Base-by-base conservation (phyloP, 176 grass and related monocot species). In the Carex parvula region DNA sequence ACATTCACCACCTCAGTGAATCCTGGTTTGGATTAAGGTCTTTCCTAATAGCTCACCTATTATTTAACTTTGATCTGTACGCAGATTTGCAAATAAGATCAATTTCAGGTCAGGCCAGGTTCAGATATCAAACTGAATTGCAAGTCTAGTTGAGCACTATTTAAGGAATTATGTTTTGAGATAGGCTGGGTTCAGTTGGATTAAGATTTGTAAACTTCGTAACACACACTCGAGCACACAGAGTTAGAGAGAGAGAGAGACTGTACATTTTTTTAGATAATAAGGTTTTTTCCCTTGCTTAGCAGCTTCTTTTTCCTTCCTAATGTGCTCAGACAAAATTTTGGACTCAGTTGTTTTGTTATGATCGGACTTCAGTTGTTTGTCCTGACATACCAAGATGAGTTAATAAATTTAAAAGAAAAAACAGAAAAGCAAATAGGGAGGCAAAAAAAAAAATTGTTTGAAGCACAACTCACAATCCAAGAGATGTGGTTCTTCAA, bases 211-310 rank as follows among this genome's bases (percentile, higher is more conserved):
- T 29, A 29, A 29, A 29, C 29, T 29, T 29, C 29, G 29, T 29
- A 29, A 7, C 8, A 86, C 24, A 75, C 18, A 70, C 67, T 59
- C 12, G 69, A 0, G 68, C 33, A 60, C 2, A 58, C 12, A 15
- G 17, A 61, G 66, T 35, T 42, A 78, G 24, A 68, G 1, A 37
- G 6, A 30, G 42, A 60, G 10, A 71, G 80, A 29, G 60, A 58
- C 83, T 79, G 32, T 26, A 99, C 96, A 99, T 93, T 90, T 90
- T 81, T 99, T 99, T 59, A 99, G 85, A 90, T 95, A 95, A 87
- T 93, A 99, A 16, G 93, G 93, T 3, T 7, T 86, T 74, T 99
- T 99, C 67, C 96, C 93, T 0, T 81, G 33, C 66, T 93, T 92
- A 32, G 89, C 91, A 72, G 93, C 91, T 84, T 94, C 93, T 88